Evolutionary conservation across 306 rosid genomes (phyloP), one percentile per base, ranked within the genome.

Genomic region (Erythrophleum fordii): DNA sequence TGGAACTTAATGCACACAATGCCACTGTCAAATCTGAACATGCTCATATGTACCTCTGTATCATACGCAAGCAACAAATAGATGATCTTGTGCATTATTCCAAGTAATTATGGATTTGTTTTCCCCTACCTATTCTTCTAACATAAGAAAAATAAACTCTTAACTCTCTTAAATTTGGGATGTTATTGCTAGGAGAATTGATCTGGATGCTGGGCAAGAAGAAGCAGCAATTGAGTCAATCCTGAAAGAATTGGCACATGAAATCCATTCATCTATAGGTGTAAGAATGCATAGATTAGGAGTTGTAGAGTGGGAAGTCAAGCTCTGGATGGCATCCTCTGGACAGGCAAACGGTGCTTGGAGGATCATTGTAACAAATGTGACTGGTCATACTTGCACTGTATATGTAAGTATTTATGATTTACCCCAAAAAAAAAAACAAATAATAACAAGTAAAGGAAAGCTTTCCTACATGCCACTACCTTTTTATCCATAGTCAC

Each of bases 231-330:
- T 89, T 69, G 93, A 83, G 88, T 83, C 84, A 12, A 80, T 90
- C 81, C 89, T 95, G 85, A 87, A 88, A 81, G 93, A 89, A 75
- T 73, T 91, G 80, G 93, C 95, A 70, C 81, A 73, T 76, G 93
- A 90, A 79, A 91, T 93, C 76, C 98, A 95, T 77, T 86, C 92
- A 28, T 89, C 85, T 75, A 88, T 93, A 69, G 99, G 99, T 52
- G 98, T 93, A 45, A 93, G 96, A 89, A 95, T 95, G 99, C 97
- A 95, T 77, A 91, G 92, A 84, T 90, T 95, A 84, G 97, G 97
- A 23, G 97, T 95, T 62, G 88, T 89, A 82, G 96, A 88, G 72
- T 95, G 98, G 99, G 99, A 95, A 93, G 93, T 93, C 85, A 95
- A 95, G 89, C 91, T 95, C 74, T 93, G 96, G 97, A 82, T 95